These are phyloP conservation scores for Russula emetica DNA, from an alignment of 768 basidiomycete genomes.

Conservation along the genomic window DNA sequence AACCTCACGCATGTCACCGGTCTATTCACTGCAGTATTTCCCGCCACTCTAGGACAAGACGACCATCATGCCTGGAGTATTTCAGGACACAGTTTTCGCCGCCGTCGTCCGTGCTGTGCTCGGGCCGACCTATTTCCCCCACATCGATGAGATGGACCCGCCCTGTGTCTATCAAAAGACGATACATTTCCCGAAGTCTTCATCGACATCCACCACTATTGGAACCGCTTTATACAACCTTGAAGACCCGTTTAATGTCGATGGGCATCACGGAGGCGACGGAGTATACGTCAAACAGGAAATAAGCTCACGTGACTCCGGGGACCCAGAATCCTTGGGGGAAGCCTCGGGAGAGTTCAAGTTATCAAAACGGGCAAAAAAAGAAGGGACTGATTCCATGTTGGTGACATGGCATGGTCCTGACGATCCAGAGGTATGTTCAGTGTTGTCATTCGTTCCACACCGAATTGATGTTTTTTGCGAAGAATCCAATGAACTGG, in stretches of 20 bases:
- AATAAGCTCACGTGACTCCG: neutral
- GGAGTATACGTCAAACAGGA: slow-evolving; percentile 1
- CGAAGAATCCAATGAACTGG: slow-evolving; percentile 32
- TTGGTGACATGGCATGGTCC: slow-evolving; percentile 33
- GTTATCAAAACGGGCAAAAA: neutral
- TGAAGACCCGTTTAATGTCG: slow-evolving; percentile 10
- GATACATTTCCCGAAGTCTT: slow-evolving; percentile 1
- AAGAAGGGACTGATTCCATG: slow-evolving; percentile 23
- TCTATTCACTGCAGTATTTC: neutral
- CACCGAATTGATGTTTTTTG: neutral
- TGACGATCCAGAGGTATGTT: slow-evolving; percentile 24
- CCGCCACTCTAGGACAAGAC: neutral
- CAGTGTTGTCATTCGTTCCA: neutral
- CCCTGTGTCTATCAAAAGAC: slow-evolving; percentile 18
- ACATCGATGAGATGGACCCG: slow-evolving; percentile 24
- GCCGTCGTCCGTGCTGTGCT: slow-evolving; percentile 32
- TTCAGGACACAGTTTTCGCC: slow-evolving; percentile 34
- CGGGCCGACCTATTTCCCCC: slow-evolving; percentile 28
- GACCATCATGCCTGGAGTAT: slow-evolving; percentile 26
- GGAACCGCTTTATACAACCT: slow-evolving; percentile 5
- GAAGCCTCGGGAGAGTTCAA: neutral
- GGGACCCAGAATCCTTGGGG: neutral
- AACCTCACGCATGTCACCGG: too few species aligned
- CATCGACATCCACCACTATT: slow-evolving; percentile 14
- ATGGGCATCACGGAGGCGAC: neutral